Conservation (phyloP, 1,284 basidiomycete species). For the Lignosus rhinocerotis region DNA sequence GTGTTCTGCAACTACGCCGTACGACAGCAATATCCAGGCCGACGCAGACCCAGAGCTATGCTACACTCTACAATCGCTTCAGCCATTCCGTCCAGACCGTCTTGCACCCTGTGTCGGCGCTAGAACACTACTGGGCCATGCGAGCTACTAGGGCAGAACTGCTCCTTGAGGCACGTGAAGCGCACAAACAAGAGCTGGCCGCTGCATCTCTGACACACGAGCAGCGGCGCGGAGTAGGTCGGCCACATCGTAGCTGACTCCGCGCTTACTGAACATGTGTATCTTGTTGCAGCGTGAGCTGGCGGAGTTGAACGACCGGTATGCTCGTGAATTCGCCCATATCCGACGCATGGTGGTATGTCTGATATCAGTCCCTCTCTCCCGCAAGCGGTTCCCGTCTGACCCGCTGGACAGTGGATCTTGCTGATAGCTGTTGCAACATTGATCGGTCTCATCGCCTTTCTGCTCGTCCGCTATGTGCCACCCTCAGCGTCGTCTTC, state of each 20-base stretch:
- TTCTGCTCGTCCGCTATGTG: neutral
- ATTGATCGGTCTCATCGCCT: neutral
- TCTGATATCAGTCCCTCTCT: neutral
- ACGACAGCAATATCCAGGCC: neutral
- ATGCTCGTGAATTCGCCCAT: slow-evolving; percentile 2
- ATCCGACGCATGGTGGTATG: slow-evolving; percentile 12
- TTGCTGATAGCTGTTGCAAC: neutral
- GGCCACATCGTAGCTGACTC: neutral
- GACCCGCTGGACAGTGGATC: slow-evolving; percentile 6
- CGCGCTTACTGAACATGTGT: neutral
- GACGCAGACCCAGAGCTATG: neutral
- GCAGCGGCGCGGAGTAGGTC: slow-evolving; percentile 45
- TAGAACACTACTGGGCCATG: slow-evolving; percentile 52
- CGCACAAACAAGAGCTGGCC: slow-evolving; percentile 49
- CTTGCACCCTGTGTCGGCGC: slow-evolving; percentile 11
- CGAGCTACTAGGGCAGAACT: slow-evolving; percentile 63
- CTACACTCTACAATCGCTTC: slow-evolving; percentile 3
- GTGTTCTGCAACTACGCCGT: neutral
- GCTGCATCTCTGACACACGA: slow-evolving; percentile 42
- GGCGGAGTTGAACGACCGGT: slow-evolving; percentile 1
- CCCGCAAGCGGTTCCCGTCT: neutral
- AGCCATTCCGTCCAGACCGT: slow-evolving; percentile 1
- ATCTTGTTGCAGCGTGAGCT: slow-evolving; percentile 8
- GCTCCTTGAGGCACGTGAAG: slow-evolving; percentile 45
- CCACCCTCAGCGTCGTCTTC: neutral